Conservation (phyloP, 1,139 yeast species). For the Geotrichum europaeum region DNA sequence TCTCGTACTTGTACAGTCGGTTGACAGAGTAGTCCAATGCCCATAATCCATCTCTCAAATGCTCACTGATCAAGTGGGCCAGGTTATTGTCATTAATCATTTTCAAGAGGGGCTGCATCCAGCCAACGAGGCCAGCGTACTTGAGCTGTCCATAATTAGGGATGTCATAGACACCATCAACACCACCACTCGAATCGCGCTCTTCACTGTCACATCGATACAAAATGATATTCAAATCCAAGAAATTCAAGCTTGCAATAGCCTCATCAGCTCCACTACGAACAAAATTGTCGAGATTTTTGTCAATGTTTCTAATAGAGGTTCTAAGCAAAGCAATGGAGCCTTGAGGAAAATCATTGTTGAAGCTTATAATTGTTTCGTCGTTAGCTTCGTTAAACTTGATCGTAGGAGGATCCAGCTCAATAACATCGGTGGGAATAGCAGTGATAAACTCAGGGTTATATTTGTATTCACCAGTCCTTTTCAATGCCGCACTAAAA, state of each 20-base stretch:
- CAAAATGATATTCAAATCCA: conserved; percentile 68
- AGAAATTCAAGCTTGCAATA: conserved; percentile 50
- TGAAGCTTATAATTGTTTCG: conserved; percentile 48
- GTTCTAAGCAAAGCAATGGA: conserved; percentile 83
- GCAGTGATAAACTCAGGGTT: conserved; percentile 41
- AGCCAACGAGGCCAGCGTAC: conserved; percentile 91
- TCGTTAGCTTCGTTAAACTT: conserved; percentile 39
- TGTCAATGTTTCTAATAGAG: conserved; percentile 49
- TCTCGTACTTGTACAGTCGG: conserved; percentile 54
- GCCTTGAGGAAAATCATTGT: conserved; percentile 72
- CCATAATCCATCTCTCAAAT: conserved; percentile 81
- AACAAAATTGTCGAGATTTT: conserved; percentile 55
- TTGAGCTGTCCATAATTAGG: conserved; percentile 69
- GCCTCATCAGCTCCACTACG: conserved; percentile 73
- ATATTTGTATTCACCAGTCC: conserved; percentile 44
- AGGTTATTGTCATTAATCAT: conserved; percentile 67
- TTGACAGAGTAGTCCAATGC: conserved; percentile 71
- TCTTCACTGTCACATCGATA: conserved; percentile 86
- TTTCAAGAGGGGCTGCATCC: conserved; percentile 64
- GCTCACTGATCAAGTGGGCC: conserved; percentile 77
- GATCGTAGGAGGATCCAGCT: conserved; percentile 48
- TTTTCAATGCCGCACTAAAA: conserved; percentile 48
- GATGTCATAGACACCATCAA: conserved; percentile 63
- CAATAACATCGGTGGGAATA: conserved; percentile 57
- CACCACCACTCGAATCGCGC: conserved; percentile 67